Evolutionary conservation across 352 stramenopile species (phyloP), one percentile per base, ranked within the genome.

Genomic region (Phytophthora brassicae): DNA sequence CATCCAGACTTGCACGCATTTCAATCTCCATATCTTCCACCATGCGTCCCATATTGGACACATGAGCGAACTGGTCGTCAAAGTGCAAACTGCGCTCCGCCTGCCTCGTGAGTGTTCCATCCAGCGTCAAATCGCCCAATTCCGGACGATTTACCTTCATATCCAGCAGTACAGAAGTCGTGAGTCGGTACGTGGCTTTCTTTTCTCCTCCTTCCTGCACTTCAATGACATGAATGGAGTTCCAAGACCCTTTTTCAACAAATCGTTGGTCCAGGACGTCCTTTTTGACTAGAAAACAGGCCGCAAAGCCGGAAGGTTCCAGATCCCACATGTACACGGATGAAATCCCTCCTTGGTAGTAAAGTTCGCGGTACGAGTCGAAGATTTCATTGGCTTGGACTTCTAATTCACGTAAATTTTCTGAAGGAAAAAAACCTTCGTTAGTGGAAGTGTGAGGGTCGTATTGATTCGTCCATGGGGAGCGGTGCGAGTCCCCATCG

Each of bases 321-420:
- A 97, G 75, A 62, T 98, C 94, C 95, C 95, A 98, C 75, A 98
- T 94, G 78, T 98, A 98, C 28, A 98, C 95, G 12, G 86, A 96
- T 20, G 90, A 98, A 46, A 96, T 85, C 38, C 90, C 92, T 11
- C 90, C 86, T 57, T 96, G 88, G 74, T 98, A 99, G 75, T 99
- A 99, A 33, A 99, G 77, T 70, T 98, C 89, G 16, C 90, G 77
- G 74, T 99, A 99, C 47, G 91, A 88, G 71, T 98, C 95, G 66
- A 98, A 99, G 56, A 99, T 91, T 74, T 98, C 92, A 72, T 99
- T 99, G 12, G 90, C 88, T 46, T 97, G 74, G 19, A 96, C 66
- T 74, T 99, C 95, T 14, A 99, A 76, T 54, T 88, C 75, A 5
- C 94, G 86, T 22, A 98, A 59, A 41, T 85, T 84, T 61, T 97